phyloP scores from a whole-genome alignment of 1,284 basidiomycete genomes.

The Agaricales sp. region DNA sequence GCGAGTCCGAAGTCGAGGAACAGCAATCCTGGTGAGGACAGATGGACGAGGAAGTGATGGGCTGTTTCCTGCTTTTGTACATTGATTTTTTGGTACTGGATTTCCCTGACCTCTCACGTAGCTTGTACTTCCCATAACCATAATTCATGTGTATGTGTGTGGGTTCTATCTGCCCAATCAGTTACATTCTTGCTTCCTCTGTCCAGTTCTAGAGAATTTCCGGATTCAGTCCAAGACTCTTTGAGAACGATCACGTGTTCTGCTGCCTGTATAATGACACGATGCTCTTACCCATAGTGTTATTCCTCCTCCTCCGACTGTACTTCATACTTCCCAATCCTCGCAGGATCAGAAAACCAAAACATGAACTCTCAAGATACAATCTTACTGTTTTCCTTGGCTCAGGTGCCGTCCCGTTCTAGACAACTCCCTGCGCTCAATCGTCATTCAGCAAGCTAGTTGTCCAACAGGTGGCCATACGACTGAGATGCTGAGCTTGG shows the following conservation, averaged over 20 bases:
- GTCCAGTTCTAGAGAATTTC: neutral
- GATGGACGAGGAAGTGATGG: slow-evolving; percentile 56
- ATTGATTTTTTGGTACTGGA: too few species aligned
- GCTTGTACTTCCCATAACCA: too few species aligned
- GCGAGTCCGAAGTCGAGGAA: slow-evolving; percentile 56
- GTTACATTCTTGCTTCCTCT: too few species aligned
- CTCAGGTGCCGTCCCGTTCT: slow-evolving; percentile 38
- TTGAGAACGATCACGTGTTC: neutral
- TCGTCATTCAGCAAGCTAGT: too few species aligned
- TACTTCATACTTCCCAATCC: slow-evolving; percentile 12
- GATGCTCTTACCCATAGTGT: neutral
- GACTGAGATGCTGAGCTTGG: slow-evolving; percentile 72
- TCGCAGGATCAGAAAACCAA: neutral
- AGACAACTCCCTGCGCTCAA: slow-evolving; percentile 4
- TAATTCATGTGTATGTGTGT: too few species aligned
- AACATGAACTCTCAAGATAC: slow-evolving; percentile 11
- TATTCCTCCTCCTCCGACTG: slow-evolving; percentile 11
- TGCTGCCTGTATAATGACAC: neutral
- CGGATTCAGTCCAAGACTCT: neutral
- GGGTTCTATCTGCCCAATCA: too few species aligned
- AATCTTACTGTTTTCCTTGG: slow-evolving; percentile 52
- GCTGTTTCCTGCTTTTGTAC: neutral
- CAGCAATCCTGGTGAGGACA: slow-evolving; percentile 59
- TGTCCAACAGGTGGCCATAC: slow-evolving; percentile 96
- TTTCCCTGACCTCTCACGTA: too few species aligned